Evolutionary conservation across 2,329 filamentous ascomycete species (phyloP), one percentile per base, ranked within the genome.

Genomic region (Pseudogymnoascus sp.): DNA sequence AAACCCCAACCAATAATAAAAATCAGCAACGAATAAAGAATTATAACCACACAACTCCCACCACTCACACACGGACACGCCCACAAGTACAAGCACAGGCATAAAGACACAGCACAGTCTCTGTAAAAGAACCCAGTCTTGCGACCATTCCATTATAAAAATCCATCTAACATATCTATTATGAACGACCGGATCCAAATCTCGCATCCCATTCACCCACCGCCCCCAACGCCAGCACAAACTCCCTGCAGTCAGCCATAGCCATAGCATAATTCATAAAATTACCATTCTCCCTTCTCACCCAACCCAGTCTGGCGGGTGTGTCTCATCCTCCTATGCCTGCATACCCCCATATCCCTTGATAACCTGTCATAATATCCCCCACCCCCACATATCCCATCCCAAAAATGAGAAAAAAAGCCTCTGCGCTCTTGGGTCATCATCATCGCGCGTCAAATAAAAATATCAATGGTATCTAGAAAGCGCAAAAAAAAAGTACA

Each of bases 111-210:
- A 34, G 26, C 59, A 18, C 37, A 37, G 16, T 54, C 47, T 54
- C 45, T 37, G 40, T 54, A 29, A 45, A 54, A 66, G 62, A 63
- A 34, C 60, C 54, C 26, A 26, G 40, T 54, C 60, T 61, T 54
- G 47, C 62, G 37, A 34, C 40, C 5, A 34, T 40, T 26, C 61
- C 61, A 63, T 54, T 59, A 45, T 29, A 47, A 18, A 31, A 57
- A 12, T 18, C 47, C 47, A 34, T 57, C 47, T 57, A 57, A 57
- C 29, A 57, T 57, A 57, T 57, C 47, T 57, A 57, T 57, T 57
- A 34, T 57, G 47, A 57, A 57, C 47, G 47, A 57, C 29, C 2
- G 47, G 40, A 23, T 16, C 47, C 47, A n/a, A 57, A 31, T 31
- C 23, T 54, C 23, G 23, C 47, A 51, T 51, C 14, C 45, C 14